Conservation (phyloP, 352 stramenopile species). For the Phytopythium vexans region DNA sequence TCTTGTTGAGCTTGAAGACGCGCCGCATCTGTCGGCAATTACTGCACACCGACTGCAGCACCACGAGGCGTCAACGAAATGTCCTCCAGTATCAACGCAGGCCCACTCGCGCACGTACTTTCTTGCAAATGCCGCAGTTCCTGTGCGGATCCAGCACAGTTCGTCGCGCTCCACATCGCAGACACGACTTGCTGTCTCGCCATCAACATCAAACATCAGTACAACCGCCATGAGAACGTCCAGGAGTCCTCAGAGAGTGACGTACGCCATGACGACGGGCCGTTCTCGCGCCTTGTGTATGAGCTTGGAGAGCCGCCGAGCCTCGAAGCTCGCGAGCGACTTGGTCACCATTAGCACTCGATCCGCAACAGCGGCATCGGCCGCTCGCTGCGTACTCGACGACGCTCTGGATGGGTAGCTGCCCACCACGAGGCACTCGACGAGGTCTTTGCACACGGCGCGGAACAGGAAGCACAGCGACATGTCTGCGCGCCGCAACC, state of each 20-base stretch:
- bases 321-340: slow-evolving; percentile 26
- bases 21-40: slow-evolving; percentile 27
- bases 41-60: slow-evolving; percentile 25
- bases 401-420: slow-evolving; percentile 38
- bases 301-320: slow-evolving; percentile 35
- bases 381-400: slow-evolving; percentile 14
- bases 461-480: slow-evolving; percentile 50
- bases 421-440: slow-evolving; percentile 49
- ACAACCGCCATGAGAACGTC: neutral
- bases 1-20: slow-evolving; percentile 30
- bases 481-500: slow-evolving; percentile 30
- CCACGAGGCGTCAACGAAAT: too few relatives aligned
- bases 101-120: slow-evolving; percentile 7
- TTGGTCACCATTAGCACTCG: slow-evolving; percentile 36
- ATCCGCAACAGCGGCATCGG: slow-evolving; percentile 34
- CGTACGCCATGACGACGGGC: slow-evolving; percentile 25
- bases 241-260: neutral
- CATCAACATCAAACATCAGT: neutral
- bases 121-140: slow-evolving; percentile 46
- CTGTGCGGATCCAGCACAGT: slow-evolving; percentile 28
- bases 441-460: slow-evolving; percentile 44
- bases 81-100: neutral
- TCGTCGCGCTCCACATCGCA: slow-evolving; percentile 28
- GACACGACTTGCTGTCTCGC: slow-evolving; percentile 28
- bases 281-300: slow-evolving; percentile 27